A percentile compares a stretch with the other conserved stretches of the same genome.
These are phyloP conservation scores for Solanum tarijense DNA, from an alignment of 257 asterid genomes.

Conservation along the genomic window DNA sequence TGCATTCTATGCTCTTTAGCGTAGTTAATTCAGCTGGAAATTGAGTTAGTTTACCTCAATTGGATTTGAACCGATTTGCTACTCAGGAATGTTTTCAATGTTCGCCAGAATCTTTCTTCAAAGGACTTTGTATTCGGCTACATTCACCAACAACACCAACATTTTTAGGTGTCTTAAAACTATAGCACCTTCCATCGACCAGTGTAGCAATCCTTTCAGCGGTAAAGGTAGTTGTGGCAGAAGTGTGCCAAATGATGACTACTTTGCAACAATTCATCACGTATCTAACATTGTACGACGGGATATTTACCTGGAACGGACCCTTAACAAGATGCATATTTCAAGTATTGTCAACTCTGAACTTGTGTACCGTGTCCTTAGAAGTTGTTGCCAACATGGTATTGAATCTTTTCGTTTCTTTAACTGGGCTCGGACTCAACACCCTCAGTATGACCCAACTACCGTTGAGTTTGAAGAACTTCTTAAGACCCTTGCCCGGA, in stretches of 20 bases:
- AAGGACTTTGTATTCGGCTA: constrained; percentile 4
- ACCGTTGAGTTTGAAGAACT: constrained; percentile 90
- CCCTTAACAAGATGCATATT: constrained; percentile 79
- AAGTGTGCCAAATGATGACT: constrained; percentile 60
- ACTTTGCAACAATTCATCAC: constrained; percentile 86
- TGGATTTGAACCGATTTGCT: background rate
- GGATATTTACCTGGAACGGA: constrained; percentile 84
- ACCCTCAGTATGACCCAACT: constrained; percentile 86
- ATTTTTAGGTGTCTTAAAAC: constrained; percentile 15
- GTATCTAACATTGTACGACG: constrained; percentile 87
- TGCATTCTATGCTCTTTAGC: background rate
- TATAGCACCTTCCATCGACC: constrained; percentile 9
- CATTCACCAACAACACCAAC: background rate
- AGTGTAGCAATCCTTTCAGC: constrained; percentile 16
- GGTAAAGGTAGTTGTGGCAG: constrained; percentile 14
- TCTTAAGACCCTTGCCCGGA: constrained; percentile 61
- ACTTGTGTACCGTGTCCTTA: constrained; percentile 72
- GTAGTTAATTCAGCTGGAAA: background rate
- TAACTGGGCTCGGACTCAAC: constrained; percentile 81
- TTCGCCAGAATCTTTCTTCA: constrained; percentile 16
- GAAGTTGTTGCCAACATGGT: constrained; percentile 68
- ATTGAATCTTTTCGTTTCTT: constrained; percentile 93
- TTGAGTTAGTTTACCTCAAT: background rate
- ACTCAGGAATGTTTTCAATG: background rate
- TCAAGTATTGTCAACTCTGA: constrained; percentile 70